Percentiles rank a stretch among this genome's conserved stretches.
Evolutionary conservation across 2,329 filamentous ascomycete genomes (phyloP).

Genomic region (Hypoxylon rubiginosum): DNA sequence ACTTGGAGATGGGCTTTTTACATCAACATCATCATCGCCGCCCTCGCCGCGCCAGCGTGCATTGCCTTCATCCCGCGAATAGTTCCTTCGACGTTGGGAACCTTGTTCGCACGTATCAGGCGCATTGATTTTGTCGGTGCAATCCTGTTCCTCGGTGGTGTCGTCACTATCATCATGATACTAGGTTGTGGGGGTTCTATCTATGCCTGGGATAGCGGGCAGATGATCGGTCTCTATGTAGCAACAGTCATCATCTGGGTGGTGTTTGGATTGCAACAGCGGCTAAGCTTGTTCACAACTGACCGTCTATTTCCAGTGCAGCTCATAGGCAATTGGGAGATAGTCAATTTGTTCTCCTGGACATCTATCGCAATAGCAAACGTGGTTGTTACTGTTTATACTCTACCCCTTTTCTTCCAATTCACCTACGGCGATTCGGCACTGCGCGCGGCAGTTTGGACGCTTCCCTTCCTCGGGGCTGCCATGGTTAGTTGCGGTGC

Average conservation of each 20-base stretch:
- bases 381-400: slow-evolving; percentile 18
- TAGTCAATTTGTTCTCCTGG: slow-evolving; percentile 28
- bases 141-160: slow-evolving; percentile 17
- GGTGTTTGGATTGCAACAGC: slow-evolving; percentile 23
- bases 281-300: slow-evolving; percentile 22
- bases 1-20: slow-evolving; percentile 61
- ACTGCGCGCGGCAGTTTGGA: slow-evolving; percentile 5
- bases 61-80: slow-evolving; percentile 9
- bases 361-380: slow-evolving; percentile 19
- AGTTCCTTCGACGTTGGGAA: background rate
- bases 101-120: too few relatives aligned
- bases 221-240: slow-evolving; percentile 24
- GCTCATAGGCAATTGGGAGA: slow-evolving; percentile 17
- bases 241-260: background rate
- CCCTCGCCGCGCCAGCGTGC: slow-evolving; percentile 39
- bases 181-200: slow-evolving; percentile 17
- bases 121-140: slow-evolving; percentile 14
- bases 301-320: slow-evolving; percentile 30
- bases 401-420: slow-evolving; percentile 27
- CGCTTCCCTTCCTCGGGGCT: slow-evolving; percentile 22
- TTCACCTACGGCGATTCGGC: slow-evolving; percentile 20
- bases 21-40: slow-evolving; percentile 63
- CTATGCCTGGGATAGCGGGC: slow-evolving; percentile 14
- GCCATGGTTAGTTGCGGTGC: slow-evolving; percentile 17
- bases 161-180: slow-evolving; percentile 8